phyloP scores from a whole-genome alignment of 2,329 filamentous ascomycete species.

The Stachybotrys echinatus region DNA sequence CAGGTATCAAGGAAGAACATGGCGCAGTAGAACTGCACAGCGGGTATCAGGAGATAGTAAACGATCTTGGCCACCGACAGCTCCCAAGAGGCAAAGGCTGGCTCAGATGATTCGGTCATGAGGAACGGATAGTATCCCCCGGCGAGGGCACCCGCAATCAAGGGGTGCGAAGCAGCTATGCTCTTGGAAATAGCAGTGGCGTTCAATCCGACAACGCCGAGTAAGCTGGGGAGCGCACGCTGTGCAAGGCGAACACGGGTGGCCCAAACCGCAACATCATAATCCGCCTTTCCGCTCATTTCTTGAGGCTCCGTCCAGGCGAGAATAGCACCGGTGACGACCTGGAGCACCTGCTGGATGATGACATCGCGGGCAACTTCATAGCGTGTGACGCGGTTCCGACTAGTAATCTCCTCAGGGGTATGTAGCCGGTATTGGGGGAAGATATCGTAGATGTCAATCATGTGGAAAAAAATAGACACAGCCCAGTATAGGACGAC shows the following conservation, averaged over 20 bases:
- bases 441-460: slow-evolving; percentile 82
- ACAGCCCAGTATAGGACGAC: slow-evolving; percentile 84
- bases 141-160: slow-evolving; percentile 68
- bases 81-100: slow-evolving; percentile 83
- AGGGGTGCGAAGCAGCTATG: slow-evolving; percentile 63
- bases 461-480: slow-evolving; percentile 79
- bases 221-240: slow-evolving; percentile 65
- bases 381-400: slow-evolving; percentile 80
- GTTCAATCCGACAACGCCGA: slow-evolving; percentile 72
- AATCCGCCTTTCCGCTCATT: slow-evolving; percentile 70
- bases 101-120: slow-evolving; percentile 55
- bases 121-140: slow-evolving; percentile 78
- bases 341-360: slow-evolving; percentile 87
- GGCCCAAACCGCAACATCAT: slow-evolving; percentile 88
- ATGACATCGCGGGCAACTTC: slow-evolving; percentile 89
- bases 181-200: slow-evolving; percentile 70
- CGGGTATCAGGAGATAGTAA: slow-evolving; percentile 75
- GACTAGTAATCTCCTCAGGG: slow-evolving; percentile 79
- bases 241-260: slow-evolving; percentile 75
- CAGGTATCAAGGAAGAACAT: slow-evolving; percentile 83
- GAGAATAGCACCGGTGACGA: slow-evolving; percentile 61
- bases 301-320: slow-evolving; percentile 69
- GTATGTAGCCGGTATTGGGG: slow-evolving; percentile 92
- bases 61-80: slow-evolving; percentile 65
- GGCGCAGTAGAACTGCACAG: slow-evolving; percentile 69